Evolutionary conservation across 495 filamentous ascomycete genomes (phyloP), one percentile per base, ranked within the genome.

Genomic region (Xylaria intraflava): DNA sequence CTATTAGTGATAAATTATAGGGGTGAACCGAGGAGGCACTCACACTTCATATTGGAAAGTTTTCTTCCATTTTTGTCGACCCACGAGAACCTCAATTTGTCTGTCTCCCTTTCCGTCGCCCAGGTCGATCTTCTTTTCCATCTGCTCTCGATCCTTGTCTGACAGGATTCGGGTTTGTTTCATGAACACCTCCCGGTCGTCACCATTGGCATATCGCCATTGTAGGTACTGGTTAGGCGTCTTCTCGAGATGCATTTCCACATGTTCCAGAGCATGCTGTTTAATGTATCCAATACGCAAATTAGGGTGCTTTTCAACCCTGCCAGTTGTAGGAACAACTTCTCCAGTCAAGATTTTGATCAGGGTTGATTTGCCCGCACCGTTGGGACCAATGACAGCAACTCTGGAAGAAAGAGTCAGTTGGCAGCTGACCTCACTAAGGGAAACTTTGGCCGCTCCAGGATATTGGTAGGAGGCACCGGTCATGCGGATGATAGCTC

Each of bases 251-350:
- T 99, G 93, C 92, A 96, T 94, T 73, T 97, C 91, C 10, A 99
- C 92, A 81, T 97, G 93, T 77, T 99, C 93, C 10, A 99, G 81
- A 17, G 94, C 95, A 67, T 97, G 94, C 73, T 99, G 94, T 76
- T 96, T 96, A 78, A 97, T 96, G 78, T 97, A 97, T 42, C 94
- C 94, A 64, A 99, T 96, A 77, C 94, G 94, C 46, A 99, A 71
- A 66, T 97, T 97, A 62, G 94, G 94, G 66, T 99, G 94, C 76
- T 97, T 97, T 77, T 97, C 90, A 7, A 99, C 92, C 70, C 83
- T 89, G 42, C 94, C 94, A 22, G 67, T 65, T 58, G 90, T 88
- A 1, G 94, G 93, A 56, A 96, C 85, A 19, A 83, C 82, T 69
- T 97, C 94, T 60, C 94, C 94, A n/a, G 94, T 99, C 48, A 99